Evolutionary conservation across 176 grass and related monocot species (phyloP).

Genomic region (Zea luxurians): DNA sequence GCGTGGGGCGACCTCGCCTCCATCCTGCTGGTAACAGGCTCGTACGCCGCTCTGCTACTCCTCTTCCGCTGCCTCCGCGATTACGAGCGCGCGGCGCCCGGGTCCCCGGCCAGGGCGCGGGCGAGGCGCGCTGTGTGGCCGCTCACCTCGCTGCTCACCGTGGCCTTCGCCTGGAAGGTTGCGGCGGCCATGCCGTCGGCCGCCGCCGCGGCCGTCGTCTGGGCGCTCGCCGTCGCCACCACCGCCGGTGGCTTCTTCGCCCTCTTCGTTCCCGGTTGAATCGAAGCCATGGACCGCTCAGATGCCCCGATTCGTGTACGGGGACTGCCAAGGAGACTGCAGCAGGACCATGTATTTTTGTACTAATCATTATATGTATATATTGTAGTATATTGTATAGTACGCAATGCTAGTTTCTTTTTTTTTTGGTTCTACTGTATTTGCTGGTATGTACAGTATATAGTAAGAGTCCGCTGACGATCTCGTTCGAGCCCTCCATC

Average conservation of each 20-base stretch:
- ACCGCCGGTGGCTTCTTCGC: not conserved
- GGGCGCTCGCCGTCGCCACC: slow-evolving; percentile 7
- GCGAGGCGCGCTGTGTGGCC: not conserved
- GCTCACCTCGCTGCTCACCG: not conserved
- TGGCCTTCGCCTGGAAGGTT: slow-evolving; percentile 14
- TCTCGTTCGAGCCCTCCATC: no score
- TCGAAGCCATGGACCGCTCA: no score
- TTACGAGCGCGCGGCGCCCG: not conserved
- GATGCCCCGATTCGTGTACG: no score
- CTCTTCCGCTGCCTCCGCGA: not conserved
- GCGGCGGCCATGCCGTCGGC: slow-evolving; percentile 1
- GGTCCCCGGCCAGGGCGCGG: not conserved
- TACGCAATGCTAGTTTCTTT: no score
- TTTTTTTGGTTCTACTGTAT: no score
- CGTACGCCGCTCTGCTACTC: not conserved
- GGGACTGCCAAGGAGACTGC: no score
- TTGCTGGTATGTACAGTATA: no score
- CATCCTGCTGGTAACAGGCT: not conserved
- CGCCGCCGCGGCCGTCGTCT: not conserved
- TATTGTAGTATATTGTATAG: no score
- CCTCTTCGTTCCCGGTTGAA: no score
- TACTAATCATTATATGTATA: no score
- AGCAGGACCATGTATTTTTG: no score
- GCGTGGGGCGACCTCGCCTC: not conserved
- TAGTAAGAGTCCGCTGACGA: no score